Conservation (phyloP, 2,329 filamentous ascomycete genomes). For the Metarhizium robertsii region DNA sequence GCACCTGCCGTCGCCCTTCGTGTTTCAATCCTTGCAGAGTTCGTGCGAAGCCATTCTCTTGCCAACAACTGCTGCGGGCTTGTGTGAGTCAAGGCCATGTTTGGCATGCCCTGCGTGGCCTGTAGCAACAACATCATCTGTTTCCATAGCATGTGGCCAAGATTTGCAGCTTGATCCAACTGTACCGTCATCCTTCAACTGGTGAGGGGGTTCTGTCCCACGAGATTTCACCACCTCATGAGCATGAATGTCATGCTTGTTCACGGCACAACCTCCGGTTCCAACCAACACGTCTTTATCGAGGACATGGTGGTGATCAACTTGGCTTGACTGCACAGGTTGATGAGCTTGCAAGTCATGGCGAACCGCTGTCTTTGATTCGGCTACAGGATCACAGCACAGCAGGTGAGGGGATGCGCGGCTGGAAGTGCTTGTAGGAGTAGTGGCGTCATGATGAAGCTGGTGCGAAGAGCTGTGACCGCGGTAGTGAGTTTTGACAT, state of each 20-base stretch:
- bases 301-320: slow-evolving; percentile 3
- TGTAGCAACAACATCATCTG: neutral
- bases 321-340: neutral
- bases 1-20: neutral
- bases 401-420: slow-evolving; percentile 5
- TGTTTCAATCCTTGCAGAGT: neutral
- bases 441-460: slow-evolving; percentile 6
- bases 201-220: neutral
- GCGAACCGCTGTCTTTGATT: neutral
- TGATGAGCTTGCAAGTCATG: slow-evolving; percentile 5
- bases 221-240: neutral
- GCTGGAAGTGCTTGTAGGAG: neutral
- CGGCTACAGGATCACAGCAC: slow-evolving; percentile 4
- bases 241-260: slow-evolving; percentile 5
- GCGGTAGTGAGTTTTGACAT: slow-evolving; percentile 1
- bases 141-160: slow-evolving; percentile 1
- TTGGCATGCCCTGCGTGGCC: neutral
- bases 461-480: slow-evolving; percentile 2
- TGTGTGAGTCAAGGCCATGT: slow-evolving; percentile 2
- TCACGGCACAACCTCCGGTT: neutral
- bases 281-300: slow-evolving; percentile 3
- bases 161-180: neutral
- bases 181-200: slow-evolving; percentile 4
- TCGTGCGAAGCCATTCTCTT: neutral
- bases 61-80: neutral